Evolutionary conservation across 2,329 filamentous ascomycete species (phyloP), one percentile per base, ranked within the genome.

Genomic region (Paramyrothecium sp.): DNA sequence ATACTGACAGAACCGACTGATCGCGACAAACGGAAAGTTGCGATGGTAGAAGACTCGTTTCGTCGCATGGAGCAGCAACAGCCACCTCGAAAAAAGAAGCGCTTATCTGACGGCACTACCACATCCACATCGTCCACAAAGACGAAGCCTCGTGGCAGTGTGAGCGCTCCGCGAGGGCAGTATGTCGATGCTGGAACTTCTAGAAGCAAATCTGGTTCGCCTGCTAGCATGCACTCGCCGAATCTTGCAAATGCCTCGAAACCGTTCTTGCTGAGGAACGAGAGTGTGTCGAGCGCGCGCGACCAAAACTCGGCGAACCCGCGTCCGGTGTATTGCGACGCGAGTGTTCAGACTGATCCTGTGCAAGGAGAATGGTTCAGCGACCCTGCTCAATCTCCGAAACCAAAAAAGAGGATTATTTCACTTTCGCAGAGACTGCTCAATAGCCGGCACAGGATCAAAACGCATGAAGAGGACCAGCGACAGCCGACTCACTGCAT

Each of bases 11-110:
- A 87, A 60, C 83, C 82, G 7, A 88, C 86, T 1, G 85, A 89
- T 61, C 81, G 86, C 30, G 86, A 89, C 60, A 89, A 89, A 71
- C 77, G 86, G 38, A 89, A 89, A 63, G 81, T 89, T 12, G 82
- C 84, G 20, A 86, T 86, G 80, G 79, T 87, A 0, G 86, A 89
- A 62, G 84, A 87, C 58, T 78, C 83, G 2, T 84, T 89, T 67
- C 79, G 84, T 56, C 84, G 80, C 21, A 85, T 86, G 81, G 85
- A 85, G 63, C 82, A 82, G 66, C 81, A 84, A 57, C 82, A 74
- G 41, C 75, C 82, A 1, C 76, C 78, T 0, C 78, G 81, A 30
- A 89, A 88, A 70, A 87, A 88, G 74, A 88, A 88, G 67, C 80
- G 85, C 8, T 71, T 75, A 2, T 87, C 85, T 0, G 85, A 88